phyloP scores from a whole-genome alignment of 257 asterid genomes.

The Coffea canephora region DNA sequence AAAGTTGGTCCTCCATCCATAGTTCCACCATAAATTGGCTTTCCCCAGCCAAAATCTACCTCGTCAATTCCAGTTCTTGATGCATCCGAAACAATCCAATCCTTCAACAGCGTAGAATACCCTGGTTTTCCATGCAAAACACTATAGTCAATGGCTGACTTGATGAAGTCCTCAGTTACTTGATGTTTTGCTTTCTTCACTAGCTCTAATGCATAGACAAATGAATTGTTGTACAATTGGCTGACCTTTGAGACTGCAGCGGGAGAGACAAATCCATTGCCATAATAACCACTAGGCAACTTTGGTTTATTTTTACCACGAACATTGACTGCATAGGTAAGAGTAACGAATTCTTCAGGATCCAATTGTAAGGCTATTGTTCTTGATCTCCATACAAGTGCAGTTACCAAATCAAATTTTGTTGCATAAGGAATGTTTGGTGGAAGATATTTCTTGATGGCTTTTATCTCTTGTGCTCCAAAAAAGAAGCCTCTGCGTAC shows the following conservation, averaged over 20 bases:
- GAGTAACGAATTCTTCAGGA: neutral
- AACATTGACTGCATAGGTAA: neutral
- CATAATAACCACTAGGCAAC: neutral
- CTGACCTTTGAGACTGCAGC: no score
- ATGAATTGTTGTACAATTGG: no score
- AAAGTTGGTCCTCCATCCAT: constrained; percentile 1
- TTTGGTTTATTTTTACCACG: constrained; percentile 3
- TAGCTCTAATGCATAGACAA: no score
- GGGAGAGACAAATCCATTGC: no score
- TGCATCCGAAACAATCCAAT: constrained; percentile 3
- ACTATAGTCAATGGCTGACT: neutral
- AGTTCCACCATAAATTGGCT: constrained; percentile 13
- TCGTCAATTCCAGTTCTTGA: constrained; percentile 6
- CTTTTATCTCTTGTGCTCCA: constrained; percentile 3
- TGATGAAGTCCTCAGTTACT: neutral
- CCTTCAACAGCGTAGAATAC: no score
- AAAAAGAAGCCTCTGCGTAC: constrained; percentile 8
- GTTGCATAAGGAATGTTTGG: no score
- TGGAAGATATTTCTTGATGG: neutral
- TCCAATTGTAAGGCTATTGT: constrained; percentile 1
- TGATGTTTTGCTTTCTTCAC: no score
- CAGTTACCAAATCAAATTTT: neutral
- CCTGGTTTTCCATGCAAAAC: no score
- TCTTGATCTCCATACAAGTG: constrained; percentile 9
- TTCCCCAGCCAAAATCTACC: constrained; percentile 17